Base-by-base conservation (phyloP, 306 rosid genomes). In the Albizia julibrissin region DNA sequence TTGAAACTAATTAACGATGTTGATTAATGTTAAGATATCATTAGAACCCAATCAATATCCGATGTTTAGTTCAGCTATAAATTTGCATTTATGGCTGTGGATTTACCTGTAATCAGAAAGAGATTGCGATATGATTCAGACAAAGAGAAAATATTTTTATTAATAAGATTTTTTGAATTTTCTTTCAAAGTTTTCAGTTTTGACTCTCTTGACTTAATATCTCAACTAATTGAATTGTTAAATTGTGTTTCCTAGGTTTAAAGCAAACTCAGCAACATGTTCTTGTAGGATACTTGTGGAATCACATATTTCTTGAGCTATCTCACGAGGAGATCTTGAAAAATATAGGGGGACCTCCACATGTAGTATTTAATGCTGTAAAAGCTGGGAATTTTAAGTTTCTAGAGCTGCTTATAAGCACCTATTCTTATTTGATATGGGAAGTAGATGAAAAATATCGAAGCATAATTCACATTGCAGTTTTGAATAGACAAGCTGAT, bases 281-380 rank as follows among this genome's bases (percentile, higher is more conserved):
- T 26, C 90, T 87, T 27, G 70, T 52, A 21, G 6, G 0, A 5
- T 5, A 21, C 24, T 21, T 52, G 61, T 52, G 61, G 61, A 19
- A 52, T 12, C 2, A 3, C 1, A 52, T 18, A 52, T 18, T 52
- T 21, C 24, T 43, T 43, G 0, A 6, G 9, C 47, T 43, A 8
- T 1, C 11, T 8, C 13, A 43, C 47, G 13, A 10, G 13, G 13
- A 9, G 47, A 43, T 43, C 47, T 8, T 43, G 61, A 5, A 1
- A 5, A 6, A 52, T 0, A 22, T 58, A n/a, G 6, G 31, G 0
- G 1, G 2, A 0, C 29, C 65, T n/a, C 9, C 65, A 9, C 31
- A 58, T 22, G 47, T 43, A 12, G 14, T 22, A 58, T 58, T 58
- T 21, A 3, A n/a, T 22, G 65, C 31, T 58, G 27, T n/a, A 8